Evolutionary conservation across 163 green algal species (phyloP), one percentile per base, ranked within the genome.

Genomic region (Scenedesmus sp.): DNA sequence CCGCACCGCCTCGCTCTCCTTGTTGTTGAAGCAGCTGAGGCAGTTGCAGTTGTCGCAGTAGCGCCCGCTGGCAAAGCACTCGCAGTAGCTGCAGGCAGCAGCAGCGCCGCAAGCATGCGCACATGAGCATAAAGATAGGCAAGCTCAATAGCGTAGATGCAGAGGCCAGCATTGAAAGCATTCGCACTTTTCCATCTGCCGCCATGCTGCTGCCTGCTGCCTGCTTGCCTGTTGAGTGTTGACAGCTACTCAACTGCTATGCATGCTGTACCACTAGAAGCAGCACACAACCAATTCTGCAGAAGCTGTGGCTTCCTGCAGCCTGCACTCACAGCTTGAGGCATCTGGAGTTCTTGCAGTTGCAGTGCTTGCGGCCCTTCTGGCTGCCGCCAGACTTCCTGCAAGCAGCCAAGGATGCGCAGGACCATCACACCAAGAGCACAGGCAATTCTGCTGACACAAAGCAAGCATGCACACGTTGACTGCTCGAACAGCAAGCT

Each of bases 1-100:
- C 54, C 98, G 93, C 52, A 95, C 94, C 2, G 79, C 59, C 91
- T 99, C 98, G 88, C 98, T 97, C 55, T 98, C 96, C 10, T 94
- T 92, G 92, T 99, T 99, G 95, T 99, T 99, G 90, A 94, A 97
- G 96, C 98, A 99, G 93, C 98, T 97, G n/a, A 97, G 57, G 95
- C 98, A 99, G 95, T 99, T 99, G 97, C 98, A 99, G 84, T 92
- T 82, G 84, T 99, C 96, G 94, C 98, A 99, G 94, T 99, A 99
- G 12, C 95, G 94, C 0, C 98, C 98, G 46, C 95, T 97, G 0
- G 98, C 98, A 94, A 99, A 99, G 96, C 98, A 99, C 94, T 99
- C 98, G 93, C 98, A 99, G 94, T 99, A 99, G 46, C 96, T 97
- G 94, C 74, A 87, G 18, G 8, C 55, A 76, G 81, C 81, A 64